Evolutionary conservation across 2,329 filamentous ascomycete genomes (phyloP).

Genomic region (Calonectria leucothoes): DNA sequence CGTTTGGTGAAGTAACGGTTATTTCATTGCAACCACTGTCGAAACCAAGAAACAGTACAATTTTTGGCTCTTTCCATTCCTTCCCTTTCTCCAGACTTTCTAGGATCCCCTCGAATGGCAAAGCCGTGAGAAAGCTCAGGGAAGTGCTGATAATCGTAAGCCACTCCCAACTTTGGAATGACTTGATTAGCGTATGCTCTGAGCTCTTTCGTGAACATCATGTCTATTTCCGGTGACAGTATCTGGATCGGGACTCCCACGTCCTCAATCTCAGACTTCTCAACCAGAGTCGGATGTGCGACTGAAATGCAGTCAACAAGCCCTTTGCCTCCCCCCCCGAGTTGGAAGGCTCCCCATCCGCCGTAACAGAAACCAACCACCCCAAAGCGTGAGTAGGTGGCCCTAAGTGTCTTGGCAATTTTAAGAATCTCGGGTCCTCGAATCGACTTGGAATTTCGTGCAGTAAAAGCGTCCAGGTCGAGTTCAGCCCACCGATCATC

Average conservation of each 20-base stretch:
- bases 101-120: constrained; percentile 9
- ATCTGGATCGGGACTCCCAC: constrained; percentile 13
- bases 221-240: background rate
- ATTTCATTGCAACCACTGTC: background rate
- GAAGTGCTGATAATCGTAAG: constrained; percentile 26
- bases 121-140: constrained; percentile 17
- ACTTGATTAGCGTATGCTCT: background rate
- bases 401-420: background rate
- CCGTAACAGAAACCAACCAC: constrained; percentile 9
- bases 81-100: background rate
- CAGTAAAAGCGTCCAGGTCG: background rate
- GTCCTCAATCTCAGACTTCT: background rate
- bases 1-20: too few relatives aligned
- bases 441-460: background rate
- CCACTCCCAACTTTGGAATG: constrained; percentile 8
- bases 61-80: constrained; percentile 24
- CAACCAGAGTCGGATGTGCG: background rate
- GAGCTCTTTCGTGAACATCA: background rate
- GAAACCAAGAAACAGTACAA: constrained; percentile 1
- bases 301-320: constrained; percentile 9
- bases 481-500: background rate
- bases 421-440: background rate
- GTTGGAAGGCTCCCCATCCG: constrained; percentile 7
- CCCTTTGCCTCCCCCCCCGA: background rate
- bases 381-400: background rate